These are phyloP conservation scores for Castanea mollissima DNA, from an alignment of 306 rosid species.

Conservation along the genomic window DNA sequence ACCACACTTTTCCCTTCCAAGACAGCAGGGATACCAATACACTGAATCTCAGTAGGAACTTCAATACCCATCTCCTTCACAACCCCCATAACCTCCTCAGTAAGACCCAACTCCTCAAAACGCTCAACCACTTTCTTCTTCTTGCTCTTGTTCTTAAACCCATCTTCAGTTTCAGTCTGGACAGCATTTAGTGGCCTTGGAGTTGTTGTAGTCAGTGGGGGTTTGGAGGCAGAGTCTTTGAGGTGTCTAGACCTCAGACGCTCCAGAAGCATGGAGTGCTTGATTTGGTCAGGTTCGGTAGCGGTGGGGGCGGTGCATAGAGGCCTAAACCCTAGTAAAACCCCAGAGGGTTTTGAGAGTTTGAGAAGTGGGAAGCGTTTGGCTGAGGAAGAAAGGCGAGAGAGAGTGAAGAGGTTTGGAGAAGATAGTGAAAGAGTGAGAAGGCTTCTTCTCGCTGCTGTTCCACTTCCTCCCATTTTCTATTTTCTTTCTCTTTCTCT, in stretches of 20 bases:
- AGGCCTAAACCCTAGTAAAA: conserved; percentile 50
- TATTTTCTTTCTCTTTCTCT: no score
- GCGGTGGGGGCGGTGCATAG: conserved; percentile 42
- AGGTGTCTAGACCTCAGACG: conserved; percentile 68
- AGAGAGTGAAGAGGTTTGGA: conserved; percentile 31
- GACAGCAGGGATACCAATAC: conserved; percentile 83
- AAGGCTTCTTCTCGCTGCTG: conserved; percentile 60
- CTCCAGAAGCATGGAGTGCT: conserved; percentile 72
- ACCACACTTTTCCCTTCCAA: conserved; percentile 79
- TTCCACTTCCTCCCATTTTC: not conserved
- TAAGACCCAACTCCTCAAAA: conserved; percentile 70
- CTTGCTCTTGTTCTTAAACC: conserved; percentile 31
- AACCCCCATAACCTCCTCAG: conserved; percentile 73
- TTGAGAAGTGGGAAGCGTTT: conserved; percentile 42
- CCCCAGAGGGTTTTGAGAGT: conserved; percentile 32
- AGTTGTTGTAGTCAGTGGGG: conserved; percentile 16
- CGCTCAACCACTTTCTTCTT: conserved; percentile 43
- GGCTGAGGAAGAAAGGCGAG: conserved; percentile 44
- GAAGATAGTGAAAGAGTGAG: conserved; percentile 40
- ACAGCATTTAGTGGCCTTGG: not conserved
- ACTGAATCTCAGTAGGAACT: conserved; percentile 92
- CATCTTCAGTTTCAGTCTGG: conserved; percentile 27
- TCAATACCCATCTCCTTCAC: conserved; percentile 72
- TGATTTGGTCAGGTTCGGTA: conserved; percentile 32
- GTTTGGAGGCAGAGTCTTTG: conserved; percentile 34